These are phyloP conservation scores for Hyaloperonospora arabidopsidis DNA, from an alignment of 352 stramenopile species.

Conservation along the genomic window DNA sequence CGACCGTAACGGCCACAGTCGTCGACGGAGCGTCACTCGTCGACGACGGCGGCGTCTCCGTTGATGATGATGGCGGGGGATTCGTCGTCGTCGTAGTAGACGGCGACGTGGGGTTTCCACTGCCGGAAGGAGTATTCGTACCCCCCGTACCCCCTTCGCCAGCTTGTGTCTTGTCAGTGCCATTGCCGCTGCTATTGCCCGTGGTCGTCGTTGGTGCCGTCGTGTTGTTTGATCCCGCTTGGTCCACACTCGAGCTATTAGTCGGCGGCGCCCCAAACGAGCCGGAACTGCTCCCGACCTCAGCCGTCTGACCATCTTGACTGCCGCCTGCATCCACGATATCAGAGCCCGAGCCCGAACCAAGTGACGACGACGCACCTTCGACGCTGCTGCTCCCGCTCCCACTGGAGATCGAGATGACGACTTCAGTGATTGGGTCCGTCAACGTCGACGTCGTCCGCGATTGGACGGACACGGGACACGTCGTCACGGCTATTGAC, in stretches of 20 bases:
- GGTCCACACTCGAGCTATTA: background rate
- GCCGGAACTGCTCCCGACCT: constrained; percentile 19
- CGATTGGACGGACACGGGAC: constrained; percentile 55
- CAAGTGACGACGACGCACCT: constrained; percentile 9
- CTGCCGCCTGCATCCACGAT: constrained; percentile 14
- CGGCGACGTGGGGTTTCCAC: background rate
- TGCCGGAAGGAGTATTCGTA: constrained; percentile 16
- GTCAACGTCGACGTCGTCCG: constrained; percentile 49
- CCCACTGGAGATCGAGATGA: constrained; percentile 21
- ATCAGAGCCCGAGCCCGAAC: constrained; percentile 19
- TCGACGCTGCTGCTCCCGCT: constrained; percentile 23
- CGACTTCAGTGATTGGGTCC: constrained; percentile 44
- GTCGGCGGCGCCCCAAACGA: constrained; percentile 1
- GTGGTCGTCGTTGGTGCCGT: background rate
- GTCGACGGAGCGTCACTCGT: constrained; percentile 12
- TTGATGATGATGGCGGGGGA: constrained; percentile 1
- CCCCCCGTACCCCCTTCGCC: constrained; percentile 6
- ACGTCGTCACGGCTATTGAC: constrained; percentile 34
- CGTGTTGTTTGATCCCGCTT: background rate
- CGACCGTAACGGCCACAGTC: constrained; percentile 10
- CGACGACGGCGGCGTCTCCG: background rate
- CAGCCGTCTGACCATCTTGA: constrained; percentile 9
- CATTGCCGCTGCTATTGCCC: constrained; percentile 10
- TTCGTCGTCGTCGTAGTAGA: constrained; percentile 20
- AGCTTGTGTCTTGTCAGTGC: constrained; percentile 12